Evolutionary conservation across 306 rosid genomes (phyloP), one percentile per base, ranked within the genome.

Genomic region (Gillenia trifoliata): DNA sequence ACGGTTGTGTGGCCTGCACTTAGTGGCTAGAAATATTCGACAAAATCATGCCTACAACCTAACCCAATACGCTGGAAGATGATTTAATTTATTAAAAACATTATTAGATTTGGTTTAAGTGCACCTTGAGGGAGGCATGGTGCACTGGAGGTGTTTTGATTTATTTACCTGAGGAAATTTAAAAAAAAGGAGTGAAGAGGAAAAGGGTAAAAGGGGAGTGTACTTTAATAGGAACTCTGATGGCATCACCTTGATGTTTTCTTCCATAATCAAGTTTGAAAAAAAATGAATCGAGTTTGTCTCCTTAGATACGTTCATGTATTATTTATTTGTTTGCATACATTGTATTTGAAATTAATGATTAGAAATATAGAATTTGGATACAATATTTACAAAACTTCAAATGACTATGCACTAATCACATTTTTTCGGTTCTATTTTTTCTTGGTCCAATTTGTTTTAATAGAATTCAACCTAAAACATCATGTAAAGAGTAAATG

Each of bases 31-130:
- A 33, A 68, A 68, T 87, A 88, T 91, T 80, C 77, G 55, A 75
- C n/a, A 66, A 47, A 57, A 85, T 88, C 90, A 47, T 64, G 73
- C 88, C 82, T 61, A 45, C 49, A 29, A 90, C 93, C 91, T 85
- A 87, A 84, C 80, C 88, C 83, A 75, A 78, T 64, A 72, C 23
- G 62, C 57, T 29, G 40, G 60, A 59, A 45, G 71, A 64, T 15
- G 3, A 50, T 70, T 77, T 70, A 3, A 62, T 75, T 77, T 56
- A 4, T 77, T 56, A 4, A 57, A 43, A 57, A 2, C 17, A 26
- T 7, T 5, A 4, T 15, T 45, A 45, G 52, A 45, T 45, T 8
- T 8, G 3, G 41, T 38, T 38, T 3, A 8, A 38, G 41, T 10
- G 11, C 41, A 8, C 41, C 41, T 38, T 38, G 41, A 38, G 52